Evolutionary conservation across 495 filamentous ascomycete species (phyloP).

Genomic region (Lasiosphaeris hirsuta): DNA sequence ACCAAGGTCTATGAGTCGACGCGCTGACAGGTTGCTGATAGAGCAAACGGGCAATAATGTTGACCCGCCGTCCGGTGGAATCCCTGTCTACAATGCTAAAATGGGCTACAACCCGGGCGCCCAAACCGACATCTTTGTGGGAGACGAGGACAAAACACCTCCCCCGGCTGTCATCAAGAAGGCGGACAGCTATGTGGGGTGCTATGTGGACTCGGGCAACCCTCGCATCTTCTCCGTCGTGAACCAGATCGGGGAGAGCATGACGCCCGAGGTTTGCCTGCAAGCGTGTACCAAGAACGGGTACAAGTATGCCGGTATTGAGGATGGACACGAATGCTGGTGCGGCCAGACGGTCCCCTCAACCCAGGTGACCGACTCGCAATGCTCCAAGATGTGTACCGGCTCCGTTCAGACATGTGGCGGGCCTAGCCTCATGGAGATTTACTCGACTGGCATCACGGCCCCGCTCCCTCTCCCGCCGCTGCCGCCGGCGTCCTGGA

Average conservation of each 20-base stretch:
- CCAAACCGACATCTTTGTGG: conserved; percentile 46
- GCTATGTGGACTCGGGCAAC: no score
- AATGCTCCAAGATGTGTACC: not conserved
- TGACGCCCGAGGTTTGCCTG: not conserved
- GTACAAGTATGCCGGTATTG: conserved; percentile 1
- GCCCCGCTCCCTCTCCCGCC: not conserved
- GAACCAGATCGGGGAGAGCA: not conserved
- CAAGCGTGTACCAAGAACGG: not conserved
- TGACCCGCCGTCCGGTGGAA: conserved; percentile 20
- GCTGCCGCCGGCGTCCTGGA: not conserved
- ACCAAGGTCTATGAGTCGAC: no score
- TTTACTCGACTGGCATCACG: not conserved
- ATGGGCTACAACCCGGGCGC: conserved; percentile 43
- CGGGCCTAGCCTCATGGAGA: not conserved
- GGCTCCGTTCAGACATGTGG: not conserved
- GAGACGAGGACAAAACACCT: no score
- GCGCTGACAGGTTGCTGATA: no score
- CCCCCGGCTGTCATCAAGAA: no score
- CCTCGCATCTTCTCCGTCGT: no score
- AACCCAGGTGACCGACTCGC: not conserved
- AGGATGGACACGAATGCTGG: not conserved
- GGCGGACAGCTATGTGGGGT: no score
- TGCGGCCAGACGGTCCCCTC: not conserved
- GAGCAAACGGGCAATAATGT: conserved; percentile 42
- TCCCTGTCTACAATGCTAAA: conserved; percentile 40